These are phyloP conservation scores for Vishniacozyma victoriae DNA, from an alignment of 768 basidiomycete genomes.

Conservation along the genomic window DNA sequence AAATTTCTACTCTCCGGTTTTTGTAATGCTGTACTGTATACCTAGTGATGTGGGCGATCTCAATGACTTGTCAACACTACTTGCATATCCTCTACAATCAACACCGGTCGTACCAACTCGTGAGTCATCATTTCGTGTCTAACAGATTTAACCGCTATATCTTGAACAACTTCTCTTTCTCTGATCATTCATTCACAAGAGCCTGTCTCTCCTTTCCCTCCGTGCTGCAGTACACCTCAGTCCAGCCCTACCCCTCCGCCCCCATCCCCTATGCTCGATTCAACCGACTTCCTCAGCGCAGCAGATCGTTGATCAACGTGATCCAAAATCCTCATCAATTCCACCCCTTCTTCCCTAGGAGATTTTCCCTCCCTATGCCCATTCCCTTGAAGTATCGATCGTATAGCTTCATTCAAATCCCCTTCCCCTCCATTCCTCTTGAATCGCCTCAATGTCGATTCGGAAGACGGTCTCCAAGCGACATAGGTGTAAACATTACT, in stretches of 20 bases:
- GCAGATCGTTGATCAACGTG: conserved; percentile 20
- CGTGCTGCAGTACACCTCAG: too few species aligned
- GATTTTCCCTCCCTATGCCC: conserved; percentile 1
- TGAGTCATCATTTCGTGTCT: too few species aligned
- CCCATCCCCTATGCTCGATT: too few species aligned
- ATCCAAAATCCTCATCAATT: conserved; percentile 26
- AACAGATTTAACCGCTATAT: too few species aligned
- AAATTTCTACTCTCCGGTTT: not conserved
- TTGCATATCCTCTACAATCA: not conserved
- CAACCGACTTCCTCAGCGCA: too few species aligned
- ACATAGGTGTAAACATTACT: conserved; percentile 42
- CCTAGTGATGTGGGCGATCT: not conserved
- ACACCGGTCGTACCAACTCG: too few species aligned
- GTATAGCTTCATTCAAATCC: conserved; percentile 23
- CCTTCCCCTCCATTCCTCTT: conserved; percentile 4
- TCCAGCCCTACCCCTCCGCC: too few species aligned
- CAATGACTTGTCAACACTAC: not conserved
- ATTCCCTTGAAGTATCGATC: conserved; percentile 15
- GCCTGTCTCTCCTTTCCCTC: too few species aligned
- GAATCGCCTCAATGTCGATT: conserved; percentile 2
- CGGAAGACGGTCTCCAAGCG: conserved; percentile 19
- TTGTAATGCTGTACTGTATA: not conserved
- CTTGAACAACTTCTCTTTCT: not conserved
- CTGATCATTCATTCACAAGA: too few species aligned
- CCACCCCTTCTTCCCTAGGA: conserved; percentile 13